Percentiles rank a stretch among this genome's conserved stretches.
Evolutionary conservation across 257 asterid genomes (phyloP).

Genomic region (Anisodus acutangulus): DNA sequence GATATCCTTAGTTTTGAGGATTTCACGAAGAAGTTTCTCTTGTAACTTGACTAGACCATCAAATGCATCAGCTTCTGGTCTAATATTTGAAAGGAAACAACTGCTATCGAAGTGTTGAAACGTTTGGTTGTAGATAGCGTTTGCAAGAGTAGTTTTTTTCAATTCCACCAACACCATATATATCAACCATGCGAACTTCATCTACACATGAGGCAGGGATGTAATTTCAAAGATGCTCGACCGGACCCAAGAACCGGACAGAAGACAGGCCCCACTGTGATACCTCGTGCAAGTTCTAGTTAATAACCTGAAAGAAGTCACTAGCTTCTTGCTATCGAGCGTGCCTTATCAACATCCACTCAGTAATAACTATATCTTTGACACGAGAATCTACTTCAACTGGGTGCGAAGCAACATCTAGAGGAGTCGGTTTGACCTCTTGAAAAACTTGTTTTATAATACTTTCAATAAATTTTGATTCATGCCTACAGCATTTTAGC

Average conservation of each 20-base stretch:
- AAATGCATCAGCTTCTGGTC: not conserved
- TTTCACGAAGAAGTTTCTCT: not conserved
- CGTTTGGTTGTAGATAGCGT: not conserved
- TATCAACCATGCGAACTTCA: not conserved
- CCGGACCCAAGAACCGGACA: no score
- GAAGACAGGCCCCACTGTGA: no score
- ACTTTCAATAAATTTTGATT: not conserved
- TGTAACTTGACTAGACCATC: not conserved
- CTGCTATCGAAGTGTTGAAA: not conserved
- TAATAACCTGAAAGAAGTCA: no score
- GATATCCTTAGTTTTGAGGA: not conserved
- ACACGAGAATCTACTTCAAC: not conserved
- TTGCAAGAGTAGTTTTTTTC: not conserved
- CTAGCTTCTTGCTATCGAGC: no score
- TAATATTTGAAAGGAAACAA: not conserved
- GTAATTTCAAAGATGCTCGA: no score
- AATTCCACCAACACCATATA: constrained; percentile 7
- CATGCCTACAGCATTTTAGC: not conserved
- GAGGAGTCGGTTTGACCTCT: not conserved
- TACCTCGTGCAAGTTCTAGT: no score
- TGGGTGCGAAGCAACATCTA: not conserved
- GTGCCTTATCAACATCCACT: not conserved
- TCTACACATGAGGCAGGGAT: no score
- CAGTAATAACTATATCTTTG: not conserved
- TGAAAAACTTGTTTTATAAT: not conserved